These are phyloP conservation scores for Punctularia strigosozonata DNA, from an alignment of 768 basidiomycete genomes.

Conservation along the genomic window DNA sequence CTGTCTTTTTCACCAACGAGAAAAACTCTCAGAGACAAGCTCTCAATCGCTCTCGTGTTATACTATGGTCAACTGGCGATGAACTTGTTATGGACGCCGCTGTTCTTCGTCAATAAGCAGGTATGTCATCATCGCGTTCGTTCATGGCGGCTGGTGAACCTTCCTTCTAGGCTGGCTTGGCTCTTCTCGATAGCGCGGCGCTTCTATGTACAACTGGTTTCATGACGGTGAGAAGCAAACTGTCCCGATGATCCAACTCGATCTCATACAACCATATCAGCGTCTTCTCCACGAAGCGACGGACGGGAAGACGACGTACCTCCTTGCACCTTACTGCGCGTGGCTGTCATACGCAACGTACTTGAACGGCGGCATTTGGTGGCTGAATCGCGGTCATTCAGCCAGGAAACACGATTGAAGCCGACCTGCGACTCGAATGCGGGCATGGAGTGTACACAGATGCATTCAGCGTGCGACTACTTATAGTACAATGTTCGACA, in stretches of 20 bases:
- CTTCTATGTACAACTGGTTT: slow-evolving; percentile 42
- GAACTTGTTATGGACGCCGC: slow-evolving; percentile 50
- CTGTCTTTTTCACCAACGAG: too few species aligned
- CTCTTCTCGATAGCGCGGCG: slow-evolving; percentile 40
- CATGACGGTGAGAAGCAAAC: slow-evolving; percentile 37
- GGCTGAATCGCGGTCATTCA: slow-evolving; percentile 28
- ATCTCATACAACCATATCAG: slow-evolving; percentile 16
- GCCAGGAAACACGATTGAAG: too few species aligned
- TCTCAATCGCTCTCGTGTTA: slow-evolving; percentile 36
- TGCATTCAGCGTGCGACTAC: too few species aligned
- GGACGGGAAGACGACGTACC: slow-evolving; percentile 35
- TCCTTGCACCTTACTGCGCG: slow-evolving; percentile 52
- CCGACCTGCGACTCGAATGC: too few species aligned
- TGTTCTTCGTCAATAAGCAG: slow-evolving; percentile 45
- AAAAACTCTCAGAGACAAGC: slow-evolving; percentile 28
- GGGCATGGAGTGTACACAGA: too few species aligned
- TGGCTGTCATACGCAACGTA: slow-evolving; percentile 61
- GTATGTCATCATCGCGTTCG: slow-evolving; percentile 15
- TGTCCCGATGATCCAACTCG: neutral
- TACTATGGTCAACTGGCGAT: slow-evolving; percentile 52
- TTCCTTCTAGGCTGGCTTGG: slow-evolving; percentile 33
- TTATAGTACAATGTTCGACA: too few species aligned
- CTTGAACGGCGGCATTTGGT: slow-evolving; percentile 56
- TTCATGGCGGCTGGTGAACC: neutral
- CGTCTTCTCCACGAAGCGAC: slow-evolving; percentile 37